Evolutionary conservation across 208 protist genomes (phyloP), one percentile per base, ranked within the genome.

Genomic region (Acanthamoeba healyi): DNA sequence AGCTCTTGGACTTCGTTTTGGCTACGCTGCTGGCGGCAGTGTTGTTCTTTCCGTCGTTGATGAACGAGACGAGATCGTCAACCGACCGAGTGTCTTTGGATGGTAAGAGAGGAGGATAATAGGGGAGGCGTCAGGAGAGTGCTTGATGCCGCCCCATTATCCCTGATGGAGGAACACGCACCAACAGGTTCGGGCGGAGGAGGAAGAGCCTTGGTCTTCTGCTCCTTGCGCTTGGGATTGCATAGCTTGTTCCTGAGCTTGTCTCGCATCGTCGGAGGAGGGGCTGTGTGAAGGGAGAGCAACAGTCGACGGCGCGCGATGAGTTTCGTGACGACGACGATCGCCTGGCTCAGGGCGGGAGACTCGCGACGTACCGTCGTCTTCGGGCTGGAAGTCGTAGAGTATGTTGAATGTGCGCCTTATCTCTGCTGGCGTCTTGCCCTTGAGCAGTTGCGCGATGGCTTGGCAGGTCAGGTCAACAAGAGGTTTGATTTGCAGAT

Each of bases 381-480:
- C 87, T 24, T 92, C 87, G 10, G 87, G 87, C 26, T 51, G 38
- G 54, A 92, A 92, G 87, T 92, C 87, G 67, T 92, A 92, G 1
- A 92, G 87, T n/a, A 92, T 92, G 40, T 92, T 92, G 67, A 92
- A 92, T 22, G 87, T 92, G 26, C 87, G 38, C 44, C 87, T 72
- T n/a, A 92, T 92, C 46, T 92, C 87, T 19, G 87, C 87, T 32
- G 87, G 87, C 17, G 42, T 92, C 67, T 92, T 92, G 40, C 87
- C 87, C 40, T 92, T 92, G 40, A 92, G 67, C 67, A 92, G 46
- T 42, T 92, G 87, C 29, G 87, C 87, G 77, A 92, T 92, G 19
- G 87, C 87, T 79, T 92, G 87, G 56, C 87, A 92, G 40, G 87
- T 92, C 12, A 92, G 54, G 34, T 92, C 87, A 32, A 92, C 87